Conservation (phyloP, 192 early-diverging fungal genomes). For the Cetraspora pellucida region DNA sequence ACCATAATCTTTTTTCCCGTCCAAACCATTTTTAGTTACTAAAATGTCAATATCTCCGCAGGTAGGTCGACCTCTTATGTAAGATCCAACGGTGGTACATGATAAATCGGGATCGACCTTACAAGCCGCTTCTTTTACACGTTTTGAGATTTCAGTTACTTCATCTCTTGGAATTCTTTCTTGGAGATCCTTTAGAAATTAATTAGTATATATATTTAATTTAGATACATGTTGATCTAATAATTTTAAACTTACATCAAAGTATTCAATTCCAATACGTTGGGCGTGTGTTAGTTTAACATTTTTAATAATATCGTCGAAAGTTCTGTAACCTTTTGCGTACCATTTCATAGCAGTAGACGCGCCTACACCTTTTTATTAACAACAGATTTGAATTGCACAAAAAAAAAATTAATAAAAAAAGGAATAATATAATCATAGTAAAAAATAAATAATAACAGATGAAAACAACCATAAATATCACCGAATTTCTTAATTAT, state of each 20-base stretch:
- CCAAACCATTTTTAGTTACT: background rate
- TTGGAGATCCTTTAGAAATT: background rate
- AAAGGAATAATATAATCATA: background rate
- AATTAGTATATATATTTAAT: background rate
- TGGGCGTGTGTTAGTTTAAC: conserved; percentile 3
- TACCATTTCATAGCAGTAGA: conserved; percentile 2
- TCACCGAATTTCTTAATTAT: conserved; percentile 10
- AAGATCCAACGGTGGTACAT: conserved; percentile 2
- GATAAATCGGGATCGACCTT: background rate
- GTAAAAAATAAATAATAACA: no score
- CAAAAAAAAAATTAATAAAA: background rate
- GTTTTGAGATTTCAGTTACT: conserved; percentile 5
- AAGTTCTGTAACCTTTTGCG: conserved; percentile 2
- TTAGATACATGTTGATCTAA: background rate
- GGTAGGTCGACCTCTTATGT: background rate
- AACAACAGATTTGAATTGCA: background rate
- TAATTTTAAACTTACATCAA: background rate
- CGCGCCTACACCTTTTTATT: conserved; percentile 7
- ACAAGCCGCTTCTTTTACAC: background rate
- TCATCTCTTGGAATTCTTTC: conserved; percentile 8
- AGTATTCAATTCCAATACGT: background rate
- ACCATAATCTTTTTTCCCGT: background rate
- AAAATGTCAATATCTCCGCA: conserved; percentile 21
- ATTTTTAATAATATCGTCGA: conserved; percentile 6
- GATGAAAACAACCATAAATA: background rate